These are phyloP conservation scores for Calocybe gambosa DNA, from an alignment of 1,284 basidiomycete species.

Conservation along the genomic window DNA sequence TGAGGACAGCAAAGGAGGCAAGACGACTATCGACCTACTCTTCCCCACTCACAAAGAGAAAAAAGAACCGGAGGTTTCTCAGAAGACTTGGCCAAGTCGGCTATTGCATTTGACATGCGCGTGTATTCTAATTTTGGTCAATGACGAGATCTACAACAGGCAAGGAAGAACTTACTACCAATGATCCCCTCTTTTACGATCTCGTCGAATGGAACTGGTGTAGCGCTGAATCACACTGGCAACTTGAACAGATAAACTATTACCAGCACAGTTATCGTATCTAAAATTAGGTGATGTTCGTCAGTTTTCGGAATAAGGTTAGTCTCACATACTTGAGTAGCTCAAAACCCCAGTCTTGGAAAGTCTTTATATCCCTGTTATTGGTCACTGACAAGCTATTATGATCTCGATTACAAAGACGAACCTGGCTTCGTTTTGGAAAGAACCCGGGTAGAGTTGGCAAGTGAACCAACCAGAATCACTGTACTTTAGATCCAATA, in stretches of 20 bases:
- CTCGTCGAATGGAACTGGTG: slow-evolving; percentile 41
- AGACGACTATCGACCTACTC: slow-evolving; percentile 7
- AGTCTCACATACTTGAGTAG: slow-evolving; percentile 36
- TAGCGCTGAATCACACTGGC: neutral
- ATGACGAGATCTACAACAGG: neutral
- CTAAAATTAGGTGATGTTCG: no score
- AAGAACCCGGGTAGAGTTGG: slow-evolving; percentile 45
- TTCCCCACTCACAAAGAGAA: slow-evolving; percentile 49
- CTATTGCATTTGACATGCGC: slow-evolving; percentile 43
- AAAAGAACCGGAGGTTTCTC: slow-evolving; percentile 40
- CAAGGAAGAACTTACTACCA: slow-evolving; percentile 33
- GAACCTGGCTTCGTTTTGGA: slow-evolving; percentile 35
- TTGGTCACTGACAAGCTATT: neutral
- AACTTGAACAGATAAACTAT: slow-evolving; percentile 4
- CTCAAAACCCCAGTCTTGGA: slow-evolving; percentile 48
- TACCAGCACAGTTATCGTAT: slow-evolving; percentile 45
- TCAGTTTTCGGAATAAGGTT: no score
- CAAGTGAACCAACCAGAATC: slow-evolving; percentile 52
- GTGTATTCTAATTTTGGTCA: slow-evolving; percentile 31
- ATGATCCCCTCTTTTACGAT: slow-evolving; percentile 39
- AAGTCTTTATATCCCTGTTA: slow-evolving; percentile 33
- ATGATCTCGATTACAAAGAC: neutral
- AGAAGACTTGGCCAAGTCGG: slow-evolving; percentile 30
- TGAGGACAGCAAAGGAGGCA: neutral
- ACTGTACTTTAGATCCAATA: slow-evolving; percentile 37